Evolutionary conservation across 2,329 filamentous ascomycete genomes (phyloP).

Genomic region (Hymenoscyphus linearis): DNA sequence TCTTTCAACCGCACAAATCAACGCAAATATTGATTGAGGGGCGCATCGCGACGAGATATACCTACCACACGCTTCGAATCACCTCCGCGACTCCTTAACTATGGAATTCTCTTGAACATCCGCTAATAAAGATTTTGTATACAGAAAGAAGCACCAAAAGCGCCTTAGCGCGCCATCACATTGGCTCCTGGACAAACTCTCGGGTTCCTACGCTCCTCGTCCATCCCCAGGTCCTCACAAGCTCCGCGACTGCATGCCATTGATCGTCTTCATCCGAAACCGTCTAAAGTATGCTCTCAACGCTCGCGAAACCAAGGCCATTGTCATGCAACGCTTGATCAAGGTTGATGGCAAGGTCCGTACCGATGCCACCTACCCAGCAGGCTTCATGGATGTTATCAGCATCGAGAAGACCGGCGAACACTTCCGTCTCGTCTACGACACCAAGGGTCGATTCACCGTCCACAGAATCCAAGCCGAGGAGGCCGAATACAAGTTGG

Average conservation of each 20-base stretch:
- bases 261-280: constrained; percentile 96
- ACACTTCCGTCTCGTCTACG: constrained; percentile 99
- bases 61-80: neutral
- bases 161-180: constrained; percentile 97
- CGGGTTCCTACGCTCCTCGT: constrained; percentile 74
- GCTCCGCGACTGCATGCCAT: constrained; percentile 95
- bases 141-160: constrained; percentile 99
- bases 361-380: constrained; percentile 95
- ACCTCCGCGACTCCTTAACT: neutral
- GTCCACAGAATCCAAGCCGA: constrained; percentile 98
- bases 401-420: constrained; percentile 99
- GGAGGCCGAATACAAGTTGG: constrained; percentile 99
- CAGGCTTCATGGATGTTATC: constrained; percentile 99
- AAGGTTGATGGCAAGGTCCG: constrained; percentile 99
- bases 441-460: constrained; percentile 99
- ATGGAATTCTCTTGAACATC: neutral
- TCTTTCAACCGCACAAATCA: neutral
- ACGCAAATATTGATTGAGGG: neutral
- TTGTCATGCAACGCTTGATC: constrained; percentile 99
- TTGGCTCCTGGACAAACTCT: constrained; percentile 99
- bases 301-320: constrained; percentile 92
- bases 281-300: constrained; percentile 99
- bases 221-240: constrained; percentile 91
- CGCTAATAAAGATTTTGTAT: constrained; percentile 22
- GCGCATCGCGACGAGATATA: neutral